Base-by-base conservation (phyloP, 345 rosid genomes). In the Eucalyptus sp. region DNA sequence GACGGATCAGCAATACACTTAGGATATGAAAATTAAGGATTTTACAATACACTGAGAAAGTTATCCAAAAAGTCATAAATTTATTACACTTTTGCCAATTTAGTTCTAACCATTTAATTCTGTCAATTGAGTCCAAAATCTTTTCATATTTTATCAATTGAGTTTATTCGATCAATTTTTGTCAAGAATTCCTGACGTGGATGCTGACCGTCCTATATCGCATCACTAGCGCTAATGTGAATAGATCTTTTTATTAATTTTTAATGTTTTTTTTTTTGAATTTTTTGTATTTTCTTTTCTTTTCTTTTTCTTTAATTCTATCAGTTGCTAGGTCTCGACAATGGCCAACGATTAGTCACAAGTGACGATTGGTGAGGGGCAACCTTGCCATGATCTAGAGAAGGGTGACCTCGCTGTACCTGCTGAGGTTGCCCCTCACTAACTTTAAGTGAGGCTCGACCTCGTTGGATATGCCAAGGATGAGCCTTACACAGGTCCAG, bases 141-240 rank as follows among this genome's bases (percentile, higher is more conserved):
- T 16, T 15, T 56, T 56, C 0, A 56, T 1, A 22, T 56, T 24
- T 24, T 56, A 24, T 24, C 1, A 2, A 56, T 56, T 56, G 62
- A 56, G 29, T 24, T 22, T 56, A 24, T 56, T 0, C 0, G 3
- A 56, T 56, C 13, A 24, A 56, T 56, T 56, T 56, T 56, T 3
- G 0, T 0, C 0, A 6, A 56, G 3, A 56, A 56, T 56, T 2
- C 12, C 0, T 56, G 0, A 56, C 0, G 5, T 56, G 3, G 2
- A 56, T 0, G 0, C 1, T 9, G 1, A 4, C 1, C 1, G 13
- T 56, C 58, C 9, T 52, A 52, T 52, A 7, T 52, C 0, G 3
- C 3, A 52, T 52, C 18, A 0, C 10, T 17, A 0, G 1, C 10
- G 0, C 2, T 18, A 18, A 52, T 52, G 4, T 52, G 0, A 52